Percentiles rank a stretch among this genome's conserved stretches.
Evolutionary conservation across 169 alveolate genomes (phyloP).

Genomic region (Eimeria praecox): DNA sequence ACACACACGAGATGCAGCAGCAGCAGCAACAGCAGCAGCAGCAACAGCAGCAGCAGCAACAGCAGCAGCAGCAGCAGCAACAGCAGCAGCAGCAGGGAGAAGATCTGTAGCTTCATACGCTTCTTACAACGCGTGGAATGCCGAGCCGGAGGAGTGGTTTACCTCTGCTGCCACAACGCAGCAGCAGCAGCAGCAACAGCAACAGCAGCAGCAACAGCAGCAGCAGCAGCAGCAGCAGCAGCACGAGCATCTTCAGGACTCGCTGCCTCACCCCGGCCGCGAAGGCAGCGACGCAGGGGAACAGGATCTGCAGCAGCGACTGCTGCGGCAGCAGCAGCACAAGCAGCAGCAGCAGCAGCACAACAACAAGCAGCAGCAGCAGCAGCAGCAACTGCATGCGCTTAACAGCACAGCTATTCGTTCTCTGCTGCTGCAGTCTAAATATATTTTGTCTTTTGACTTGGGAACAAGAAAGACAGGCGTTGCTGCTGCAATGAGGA

Average conservation of each 20-base stretch:
- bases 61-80: background rate
- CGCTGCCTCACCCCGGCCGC: background rate
- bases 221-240: conserved; percentile 34
- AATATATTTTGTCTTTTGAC: background rate
- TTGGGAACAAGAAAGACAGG: conserved; percentile 24
- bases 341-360: conserved; percentile 3
- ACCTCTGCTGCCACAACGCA: background rate
- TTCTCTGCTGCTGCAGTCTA: conserved; percentile 11
- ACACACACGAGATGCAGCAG: background rate
- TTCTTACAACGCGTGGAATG: background rate
- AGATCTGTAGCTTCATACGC: background rate
- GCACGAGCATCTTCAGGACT: background rate
- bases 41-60: background rate
- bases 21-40: background rate
- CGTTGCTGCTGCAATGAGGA: background rate
- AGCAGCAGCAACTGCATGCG: conserved; percentile 4
- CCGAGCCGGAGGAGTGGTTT: conserved; percentile 11
- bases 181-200: conserved; percentile 33
- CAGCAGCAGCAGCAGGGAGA: background rate
- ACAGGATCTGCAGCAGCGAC: background rate
- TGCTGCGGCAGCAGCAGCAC: conserved; percentile 15
- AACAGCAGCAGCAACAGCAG: conserved; percentile 33
- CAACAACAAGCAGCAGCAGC: conserved; percentile 9
- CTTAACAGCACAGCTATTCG: conserved; percentile 2
- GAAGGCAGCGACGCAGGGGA: background rate